Conservation (phyloP, 2,329 filamentous ascomycete genomes). For the Fusarium globosum region DNA sequence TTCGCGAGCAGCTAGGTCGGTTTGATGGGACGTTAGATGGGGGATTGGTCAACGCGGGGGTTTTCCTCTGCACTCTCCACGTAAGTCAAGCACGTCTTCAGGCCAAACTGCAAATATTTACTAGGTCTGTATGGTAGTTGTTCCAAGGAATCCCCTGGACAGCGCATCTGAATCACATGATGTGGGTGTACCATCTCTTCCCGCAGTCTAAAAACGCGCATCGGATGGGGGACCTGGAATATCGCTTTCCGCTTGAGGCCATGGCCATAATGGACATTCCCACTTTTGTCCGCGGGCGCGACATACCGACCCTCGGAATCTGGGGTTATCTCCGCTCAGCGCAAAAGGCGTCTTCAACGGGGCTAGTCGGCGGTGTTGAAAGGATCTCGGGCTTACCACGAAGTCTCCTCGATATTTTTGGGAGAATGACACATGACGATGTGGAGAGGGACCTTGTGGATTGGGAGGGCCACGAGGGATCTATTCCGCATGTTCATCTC, state of each 20-base stretch:
- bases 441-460: slow-evolving; percentile 31
- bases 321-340: slow-evolving; percentile 19
- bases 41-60: slow-evolving; percentile 11
- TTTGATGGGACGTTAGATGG: slow-evolving; percentile 11
- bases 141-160: slow-evolving; percentile 36
- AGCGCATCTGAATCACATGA: slow-evolving; percentile 27
- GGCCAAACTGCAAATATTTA: neutral
- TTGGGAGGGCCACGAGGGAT: slow-evolving; percentile 44
- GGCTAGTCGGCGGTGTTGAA: slow-evolving; percentile 33
- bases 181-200: slow-evolving; percentile 29
- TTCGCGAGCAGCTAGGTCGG: slow-evolving; percentile 10
- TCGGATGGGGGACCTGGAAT: slow-evolving; percentile 1
- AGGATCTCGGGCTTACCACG: slow-evolving; percentile 44
- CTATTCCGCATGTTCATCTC: slow-evolving; percentile 43
- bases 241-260: slow-evolving; percentile 14
- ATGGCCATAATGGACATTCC: slow-evolving; percentile 40
- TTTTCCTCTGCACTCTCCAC: slow-evolving; percentile 29
- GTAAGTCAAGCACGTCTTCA: neutral
- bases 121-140: neutral
- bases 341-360: neutral
- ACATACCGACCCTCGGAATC: slow-evolving; percentile 17
- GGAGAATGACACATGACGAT: slow-evolving; percentile 17
- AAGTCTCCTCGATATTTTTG: slow-evolving; percentile 43
- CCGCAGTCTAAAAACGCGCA: slow-evolving; percentile 4
- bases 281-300: slow-evolving; percentile 33